Evolutionary conservation across 1,139 yeast genomes (phyloP).

Genomic region (Scheffersomyces titani): DNA sequence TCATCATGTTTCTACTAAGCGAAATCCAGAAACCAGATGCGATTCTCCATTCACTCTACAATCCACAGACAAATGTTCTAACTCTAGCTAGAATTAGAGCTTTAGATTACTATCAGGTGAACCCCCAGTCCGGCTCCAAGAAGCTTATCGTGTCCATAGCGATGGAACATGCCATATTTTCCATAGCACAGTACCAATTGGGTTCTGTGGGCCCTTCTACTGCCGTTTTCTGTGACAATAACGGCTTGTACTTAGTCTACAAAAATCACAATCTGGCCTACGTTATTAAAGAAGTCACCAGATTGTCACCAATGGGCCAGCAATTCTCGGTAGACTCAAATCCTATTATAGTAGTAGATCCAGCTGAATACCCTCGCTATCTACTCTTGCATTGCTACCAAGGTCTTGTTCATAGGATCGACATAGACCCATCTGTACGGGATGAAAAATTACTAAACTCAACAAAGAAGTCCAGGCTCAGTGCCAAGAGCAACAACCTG

Average conservation of each 20-base stretch:
- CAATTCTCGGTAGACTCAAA: slow-evolving; percentile 26
- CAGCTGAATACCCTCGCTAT: slow-evolving; percentile 10
- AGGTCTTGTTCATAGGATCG: slow-evolving; percentile 26
- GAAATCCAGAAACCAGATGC: slow-evolving; percentile 19
- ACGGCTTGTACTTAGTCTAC: slow-evolving; percentile 8
- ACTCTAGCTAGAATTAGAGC: neutral
- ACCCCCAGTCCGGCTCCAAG: neutral
- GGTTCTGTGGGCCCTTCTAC: neutral
- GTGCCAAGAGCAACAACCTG: neutral
- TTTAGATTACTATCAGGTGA: neutral
- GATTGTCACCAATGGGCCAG: slow-evolving; percentile 28
- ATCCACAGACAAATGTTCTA: neutral
- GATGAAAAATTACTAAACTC: neutral
- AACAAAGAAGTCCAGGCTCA: slow-evolving; percentile 1
- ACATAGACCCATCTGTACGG: neutral
- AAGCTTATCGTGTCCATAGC: neutral
- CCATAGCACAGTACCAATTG: slow-evolving; percentile 13
- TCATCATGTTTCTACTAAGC: slow-evolving; percentile 13
- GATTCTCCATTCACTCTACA: slow-evolving; percentile 14
- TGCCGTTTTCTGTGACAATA: neutral
- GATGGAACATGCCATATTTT: slow-evolving; percentile 10
- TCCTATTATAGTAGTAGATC: slow-evolving; percentile 23
- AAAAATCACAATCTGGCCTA: neutral
- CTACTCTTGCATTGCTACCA: slow-evolving; percentile 31
- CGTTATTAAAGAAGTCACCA: slow-evolving; percentile 7